Evolutionary conservation across 345 rosid species (phyloP).

Genomic region (Euclidium syriacum): DNA sequence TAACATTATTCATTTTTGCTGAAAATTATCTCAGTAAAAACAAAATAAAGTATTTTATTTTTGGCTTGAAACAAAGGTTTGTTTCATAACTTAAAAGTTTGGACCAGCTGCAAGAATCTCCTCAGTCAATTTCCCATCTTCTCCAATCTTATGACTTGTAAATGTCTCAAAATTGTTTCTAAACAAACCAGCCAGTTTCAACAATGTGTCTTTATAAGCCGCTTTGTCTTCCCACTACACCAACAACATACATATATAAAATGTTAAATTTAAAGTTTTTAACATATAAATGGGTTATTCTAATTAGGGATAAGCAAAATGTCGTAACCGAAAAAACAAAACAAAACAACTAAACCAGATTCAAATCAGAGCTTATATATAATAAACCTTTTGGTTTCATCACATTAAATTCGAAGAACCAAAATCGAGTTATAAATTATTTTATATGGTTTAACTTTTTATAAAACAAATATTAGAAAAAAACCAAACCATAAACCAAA

Average conservation of each 20-base stretch:
- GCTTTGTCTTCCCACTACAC: constrained; percentile 75
- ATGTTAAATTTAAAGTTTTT: background rate
- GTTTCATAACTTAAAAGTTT: constrained; percentile 28
- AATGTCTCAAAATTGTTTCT: constrained; percentile 72
- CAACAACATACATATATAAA: background rate
- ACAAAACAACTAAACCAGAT: too few relatives aligned
- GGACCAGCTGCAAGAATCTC: constrained; percentile 93
- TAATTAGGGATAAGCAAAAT: too few relatives aligned
- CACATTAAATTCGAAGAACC: too few relatives aligned
- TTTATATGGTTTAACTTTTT: too few relatives aligned
- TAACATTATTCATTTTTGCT: background rate
- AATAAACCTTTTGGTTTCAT: too few relatives aligned
- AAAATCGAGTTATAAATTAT: too few relatives aligned
- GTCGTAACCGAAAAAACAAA: too few relatives aligned
- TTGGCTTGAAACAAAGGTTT: background rate
- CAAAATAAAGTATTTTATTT: background rate
- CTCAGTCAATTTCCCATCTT: constrained; percentile 58
- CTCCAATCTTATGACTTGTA: constrained; percentile 73
- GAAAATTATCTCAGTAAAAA: background rate
- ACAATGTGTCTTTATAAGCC: constrained; percentile 61
- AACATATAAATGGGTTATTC: background rate
- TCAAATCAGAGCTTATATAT: too few relatives aligned
- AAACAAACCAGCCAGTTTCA: constrained; percentile 84
- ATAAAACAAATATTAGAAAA: too few relatives aligned
- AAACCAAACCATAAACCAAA: too few relatives aligned